Percentiles rank a stretch among this genome's conserved stretches.
These are phyloP conservation scores for Rosa rugosa DNA, from an alignment of 306 rosid species.

Conservation along the genomic window DNA sequence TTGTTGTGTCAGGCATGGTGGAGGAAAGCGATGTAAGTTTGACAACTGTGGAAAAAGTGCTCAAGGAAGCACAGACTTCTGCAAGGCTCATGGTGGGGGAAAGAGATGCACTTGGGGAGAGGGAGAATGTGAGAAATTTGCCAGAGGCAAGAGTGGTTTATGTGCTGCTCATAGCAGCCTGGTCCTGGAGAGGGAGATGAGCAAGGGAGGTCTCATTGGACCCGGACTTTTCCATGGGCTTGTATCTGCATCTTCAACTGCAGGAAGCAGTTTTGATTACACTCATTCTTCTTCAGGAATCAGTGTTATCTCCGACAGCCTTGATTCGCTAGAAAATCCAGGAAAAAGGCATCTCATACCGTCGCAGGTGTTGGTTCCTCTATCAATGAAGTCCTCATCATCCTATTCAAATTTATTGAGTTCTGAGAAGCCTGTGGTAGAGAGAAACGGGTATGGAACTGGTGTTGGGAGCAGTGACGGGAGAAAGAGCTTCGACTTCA, in stretches of 20 bases:
- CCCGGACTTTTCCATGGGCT: constrained; percentile 87
- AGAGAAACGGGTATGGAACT: constrained; percentile 26
- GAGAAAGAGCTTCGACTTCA: constrained; percentile 42
- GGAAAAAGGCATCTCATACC: constrained; percentile 55
- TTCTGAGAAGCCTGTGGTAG: constrained; percentile 47
- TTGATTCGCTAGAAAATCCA: constrained; percentile 60
- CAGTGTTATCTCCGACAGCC: constrained; percentile 62
- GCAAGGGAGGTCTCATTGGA: constrained; percentile 69
- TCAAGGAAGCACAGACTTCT: constrained; percentile 98
- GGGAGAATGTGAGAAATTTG: constrained; percentile 88
- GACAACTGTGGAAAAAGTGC: constrained; percentile 92
- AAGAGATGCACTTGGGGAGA: constrained; percentile 92
- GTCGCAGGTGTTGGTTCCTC: constrained; percentile 82
- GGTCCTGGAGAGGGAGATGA: constrained; percentile 55
- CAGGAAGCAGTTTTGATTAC: constrained; percentile 61
- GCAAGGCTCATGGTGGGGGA: constrained; percentile 99
- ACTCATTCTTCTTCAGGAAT: constrained; percentile 59
- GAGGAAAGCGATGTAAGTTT: constrained; percentile 85
- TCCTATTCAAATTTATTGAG: constrained; percentile 39
- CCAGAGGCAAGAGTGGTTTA: constrained; percentile 91
- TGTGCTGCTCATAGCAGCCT: constrained; percentile 93
- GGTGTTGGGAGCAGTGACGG: constrained; percentile 31
- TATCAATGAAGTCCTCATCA: constrained; percentile 42
- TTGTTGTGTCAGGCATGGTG: constrained; percentile 95
- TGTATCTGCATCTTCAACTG: constrained; percentile 62